phyloP scores from a whole-genome alignment of 768 basidiomycete genomes.

The Crucibulum laeve region DNA sequence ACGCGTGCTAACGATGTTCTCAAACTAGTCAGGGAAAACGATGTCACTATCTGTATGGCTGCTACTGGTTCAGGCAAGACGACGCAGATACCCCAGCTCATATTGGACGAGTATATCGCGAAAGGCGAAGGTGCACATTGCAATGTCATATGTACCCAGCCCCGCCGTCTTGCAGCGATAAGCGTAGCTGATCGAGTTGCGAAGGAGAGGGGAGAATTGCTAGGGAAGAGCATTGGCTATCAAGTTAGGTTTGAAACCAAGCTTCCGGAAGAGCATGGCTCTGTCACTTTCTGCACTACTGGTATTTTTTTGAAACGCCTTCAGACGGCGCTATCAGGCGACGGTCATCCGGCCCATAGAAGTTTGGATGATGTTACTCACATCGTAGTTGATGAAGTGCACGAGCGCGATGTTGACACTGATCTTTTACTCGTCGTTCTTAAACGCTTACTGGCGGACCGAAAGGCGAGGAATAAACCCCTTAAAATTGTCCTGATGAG shows the following conservation, averaged over 20 bases:
- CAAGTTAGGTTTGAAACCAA: conserved; percentile 89
- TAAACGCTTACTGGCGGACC: conserved; percentile 74
- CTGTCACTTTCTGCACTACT: conserved; percentile 89
- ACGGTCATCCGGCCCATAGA: conserved; percentile 23
- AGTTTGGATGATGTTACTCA: conserved; percentile 80
- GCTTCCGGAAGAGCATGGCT: conserved; percentile 74
- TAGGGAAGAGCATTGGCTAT: conserved; percentile 80
- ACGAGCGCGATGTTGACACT: conserved; percentile 92
- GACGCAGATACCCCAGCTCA: conserved; percentile 90
- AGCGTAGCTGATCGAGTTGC: conserved; percentile 90
- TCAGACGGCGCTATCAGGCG: conserved; percentile 63
- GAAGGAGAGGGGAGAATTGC: conserved; percentile 72
- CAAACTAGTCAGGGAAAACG: conserved; percentile 64
- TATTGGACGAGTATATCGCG: conserved; percentile 80
- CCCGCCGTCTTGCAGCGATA: conserved; percentile 86
- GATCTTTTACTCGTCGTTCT: conserved; percentile 87
- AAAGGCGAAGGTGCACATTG: conserved; percentile 77
- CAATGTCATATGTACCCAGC: conserved; percentile 92
- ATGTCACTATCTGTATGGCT: conserved; percentile 87
- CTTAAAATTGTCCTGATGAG: conserved; percentile 93
- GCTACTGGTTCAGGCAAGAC: conserved; percentile 93
- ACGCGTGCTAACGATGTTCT: conserved; percentile 64
- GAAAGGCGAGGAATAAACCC: conserved; percentile 63
- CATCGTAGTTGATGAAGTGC: conserved; percentile 92
- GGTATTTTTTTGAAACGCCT: conserved; percentile 86